Evolutionary conservation across 2,329 filamentous ascomycete species (phyloP).

Genomic region (Thelonectria rubi): DNA sequence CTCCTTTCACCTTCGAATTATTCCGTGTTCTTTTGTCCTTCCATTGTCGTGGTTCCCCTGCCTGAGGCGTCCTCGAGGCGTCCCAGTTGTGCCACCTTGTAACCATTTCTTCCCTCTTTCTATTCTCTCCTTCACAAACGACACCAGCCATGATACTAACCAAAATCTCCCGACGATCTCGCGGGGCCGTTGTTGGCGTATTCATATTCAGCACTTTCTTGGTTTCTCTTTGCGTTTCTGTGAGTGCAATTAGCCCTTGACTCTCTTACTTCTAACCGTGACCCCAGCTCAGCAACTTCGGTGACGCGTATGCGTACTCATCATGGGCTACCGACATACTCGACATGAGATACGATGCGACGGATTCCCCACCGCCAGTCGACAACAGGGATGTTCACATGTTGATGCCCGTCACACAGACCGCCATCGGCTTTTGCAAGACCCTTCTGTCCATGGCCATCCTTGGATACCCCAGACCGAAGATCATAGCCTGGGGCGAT

Average conservation of each 20-base stretch:
- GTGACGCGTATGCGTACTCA: neutral
- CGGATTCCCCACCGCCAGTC: neutral
- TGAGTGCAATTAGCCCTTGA: neutral
- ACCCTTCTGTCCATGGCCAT: slow-evolving; percentile 43
- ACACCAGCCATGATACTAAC: neutral
- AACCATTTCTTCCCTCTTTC: too few species aligned
- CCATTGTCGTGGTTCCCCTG: neutral
- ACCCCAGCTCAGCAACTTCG: neutral
- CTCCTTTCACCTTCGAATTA: neutral
- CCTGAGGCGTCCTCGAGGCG: neutral
- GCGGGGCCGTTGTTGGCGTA: slow-evolving; percentile 2
- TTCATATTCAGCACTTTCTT: slow-evolving; percentile 27
- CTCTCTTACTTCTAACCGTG: neutral
- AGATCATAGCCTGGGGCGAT: slow-evolving; percentile 42
- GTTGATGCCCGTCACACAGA: slow-evolving; percentile 41
- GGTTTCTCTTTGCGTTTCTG: slow-evolving; percentile 8
- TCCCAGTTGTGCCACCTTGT: too few species aligned
- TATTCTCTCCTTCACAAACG: neutral
- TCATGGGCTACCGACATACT: slow-evolving; percentile 1
- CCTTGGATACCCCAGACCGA: slow-evolving; percentile 43
- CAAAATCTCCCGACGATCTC: neutral
- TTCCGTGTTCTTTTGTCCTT: neutral
- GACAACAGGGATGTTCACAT: slow-evolving; percentile 34
- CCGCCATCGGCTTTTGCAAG: slow-evolving; percentile 44
- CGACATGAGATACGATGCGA: neutral